These are phyloP conservation scores for Trichocladium uniseriatum DNA, from an alignment of 495 filamentous ascomycete genomes.

Conservation along the genomic window DNA sequence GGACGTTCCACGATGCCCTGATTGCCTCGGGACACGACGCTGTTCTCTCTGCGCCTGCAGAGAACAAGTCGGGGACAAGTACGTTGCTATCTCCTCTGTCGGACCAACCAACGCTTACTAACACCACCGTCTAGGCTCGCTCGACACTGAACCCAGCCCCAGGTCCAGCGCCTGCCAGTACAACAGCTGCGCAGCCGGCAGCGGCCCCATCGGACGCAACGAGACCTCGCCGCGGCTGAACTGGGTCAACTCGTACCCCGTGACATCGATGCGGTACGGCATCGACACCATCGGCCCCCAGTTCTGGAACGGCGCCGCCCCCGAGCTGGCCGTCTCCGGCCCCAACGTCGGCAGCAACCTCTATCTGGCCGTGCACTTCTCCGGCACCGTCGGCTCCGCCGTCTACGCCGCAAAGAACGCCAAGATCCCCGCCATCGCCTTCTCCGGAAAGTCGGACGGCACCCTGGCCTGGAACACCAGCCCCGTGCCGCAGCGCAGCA, in stretches of 20 bases:
- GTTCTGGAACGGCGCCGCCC: constrained; percentile 39
- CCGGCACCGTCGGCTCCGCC: constrained; percentile 55
- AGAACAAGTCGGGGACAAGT: constrained; percentile 57
- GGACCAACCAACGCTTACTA: too few species aligned
- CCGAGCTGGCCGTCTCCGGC: constrained; percentile 54
- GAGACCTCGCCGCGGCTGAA: constrained; percentile 48
- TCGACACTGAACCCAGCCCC: constrained; percentile 36
- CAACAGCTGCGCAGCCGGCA: constrained; percentile 47
- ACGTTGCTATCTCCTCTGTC: constrained; percentile 6
- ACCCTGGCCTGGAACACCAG: constrained; percentile 44
- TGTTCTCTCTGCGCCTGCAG: constrained; percentile 54
- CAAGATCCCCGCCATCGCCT: constrained; percentile 55
- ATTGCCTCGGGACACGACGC: constrained; percentile 45
- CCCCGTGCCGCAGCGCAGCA: constrained; percentile 40
- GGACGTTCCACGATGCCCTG: constrained; percentile 46
- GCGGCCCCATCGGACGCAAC: constrained; percentile 46
- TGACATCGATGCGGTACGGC: constrained; percentile 54
- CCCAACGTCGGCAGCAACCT: constrained; percentile 58
- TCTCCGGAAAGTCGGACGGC: constrained; percentile 45
- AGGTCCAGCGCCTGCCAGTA: constrained; percentile 46
- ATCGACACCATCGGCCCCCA: constrained; percentile 46
- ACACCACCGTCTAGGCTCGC: constrained; percentile 32
- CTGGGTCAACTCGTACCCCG: constrained; percentile 62
- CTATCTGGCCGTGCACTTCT: constrained; percentile 42
- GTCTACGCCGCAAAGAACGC: constrained; percentile 44